Conservation (phyloP, 2,329 filamentous ascomycete species). For the Elsinoe batatas region DNA sequence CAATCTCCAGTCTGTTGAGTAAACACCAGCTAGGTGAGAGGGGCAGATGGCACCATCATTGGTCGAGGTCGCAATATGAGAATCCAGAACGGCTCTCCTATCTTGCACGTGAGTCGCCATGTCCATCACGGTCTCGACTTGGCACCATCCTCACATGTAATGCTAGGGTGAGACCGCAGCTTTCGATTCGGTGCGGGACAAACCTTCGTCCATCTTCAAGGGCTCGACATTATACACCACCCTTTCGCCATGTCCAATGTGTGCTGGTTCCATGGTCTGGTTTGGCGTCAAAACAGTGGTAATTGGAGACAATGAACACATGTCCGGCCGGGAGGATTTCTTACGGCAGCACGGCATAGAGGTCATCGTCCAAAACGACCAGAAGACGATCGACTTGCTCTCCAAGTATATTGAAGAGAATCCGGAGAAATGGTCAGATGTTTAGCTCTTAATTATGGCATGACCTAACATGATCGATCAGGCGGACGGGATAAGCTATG, state of each 20-base stretch:
- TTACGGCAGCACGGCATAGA: constrained; percentile 7
- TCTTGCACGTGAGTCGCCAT: constrained; percentile 7
- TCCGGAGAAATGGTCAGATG: constrained; percentile 1
- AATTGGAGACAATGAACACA: constrained; percentile 10
- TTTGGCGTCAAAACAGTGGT: constrained; percentile 9
- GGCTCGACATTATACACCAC: constrained; percentile 7
- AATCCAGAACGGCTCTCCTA: constrained; percentile 11
- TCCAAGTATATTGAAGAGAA: constrained; percentile 10
- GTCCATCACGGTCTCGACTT: neutral
- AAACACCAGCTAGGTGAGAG: neutral
- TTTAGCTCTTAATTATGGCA: neutral
- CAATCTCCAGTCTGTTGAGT: neutral
- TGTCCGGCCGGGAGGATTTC: constrained; percentile 12
- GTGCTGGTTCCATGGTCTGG: constrained; percentile 8
- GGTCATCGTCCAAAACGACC: constrained; percentile 4
- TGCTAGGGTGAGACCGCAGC: constrained; percentile 6
- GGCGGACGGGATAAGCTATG: neutral
- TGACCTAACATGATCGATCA: neutral
- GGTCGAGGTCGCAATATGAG: constrained; percentile 11
- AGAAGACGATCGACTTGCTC: neutral
- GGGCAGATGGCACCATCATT: constrained; percentile 6
- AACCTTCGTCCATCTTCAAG: constrained; percentile 8
- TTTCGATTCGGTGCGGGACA: neutral
- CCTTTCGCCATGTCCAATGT: constrained; percentile 11
- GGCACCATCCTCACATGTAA: neutral